Conservation (phyloP, 768 basidiomycete genomes). For the Postia placenta region DNA sequence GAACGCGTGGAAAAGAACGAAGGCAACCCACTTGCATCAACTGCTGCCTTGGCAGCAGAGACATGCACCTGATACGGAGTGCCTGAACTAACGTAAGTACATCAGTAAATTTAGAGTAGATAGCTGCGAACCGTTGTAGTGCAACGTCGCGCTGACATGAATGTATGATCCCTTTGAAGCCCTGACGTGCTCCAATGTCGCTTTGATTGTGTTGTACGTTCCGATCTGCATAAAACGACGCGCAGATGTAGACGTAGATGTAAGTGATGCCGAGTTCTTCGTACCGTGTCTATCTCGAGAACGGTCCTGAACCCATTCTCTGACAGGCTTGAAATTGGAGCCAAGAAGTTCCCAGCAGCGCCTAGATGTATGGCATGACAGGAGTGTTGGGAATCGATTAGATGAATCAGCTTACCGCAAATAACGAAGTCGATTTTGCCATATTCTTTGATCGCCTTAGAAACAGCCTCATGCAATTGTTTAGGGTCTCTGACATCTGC, state of each 20-base stretch:
- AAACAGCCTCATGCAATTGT: conserved; percentile 68
- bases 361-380: conserved; percentile 35
- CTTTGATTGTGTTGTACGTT: conserved; percentile 92
- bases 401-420: conserved; percentile 51
- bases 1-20: neutral
- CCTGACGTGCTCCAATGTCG: conserved; percentile 72
- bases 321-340: conserved; percentile 76
- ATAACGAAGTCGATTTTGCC: conserved; percentile 94
- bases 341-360: conserved; percentile 95
- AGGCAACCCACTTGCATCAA: conserved; percentile 57
- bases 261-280: conserved; percentile 16
- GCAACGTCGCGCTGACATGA: conserved; percentile 85
- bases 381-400: neutral
- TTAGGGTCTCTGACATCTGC: conserved; percentile 82
- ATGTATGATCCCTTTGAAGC: conserved; percentile 75
- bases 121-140: conserved; percentile 59
- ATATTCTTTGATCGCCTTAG: conserved; percentile 65
- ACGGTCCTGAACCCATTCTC: conserved; percentile 91
- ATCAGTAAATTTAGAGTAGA: neutral
- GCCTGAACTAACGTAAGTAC: conserved; percentile 31
- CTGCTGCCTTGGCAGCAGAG: conserved; percentile 89
- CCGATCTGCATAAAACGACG: conserved; percentile 52
- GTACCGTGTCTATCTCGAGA: conserved; percentile 86
- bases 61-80: conserved; percentile 90
- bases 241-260: neutral